phyloP scores from a whole-genome alignment of 192 early-diverging fungal species.

The Coemansia sp. region DNA sequence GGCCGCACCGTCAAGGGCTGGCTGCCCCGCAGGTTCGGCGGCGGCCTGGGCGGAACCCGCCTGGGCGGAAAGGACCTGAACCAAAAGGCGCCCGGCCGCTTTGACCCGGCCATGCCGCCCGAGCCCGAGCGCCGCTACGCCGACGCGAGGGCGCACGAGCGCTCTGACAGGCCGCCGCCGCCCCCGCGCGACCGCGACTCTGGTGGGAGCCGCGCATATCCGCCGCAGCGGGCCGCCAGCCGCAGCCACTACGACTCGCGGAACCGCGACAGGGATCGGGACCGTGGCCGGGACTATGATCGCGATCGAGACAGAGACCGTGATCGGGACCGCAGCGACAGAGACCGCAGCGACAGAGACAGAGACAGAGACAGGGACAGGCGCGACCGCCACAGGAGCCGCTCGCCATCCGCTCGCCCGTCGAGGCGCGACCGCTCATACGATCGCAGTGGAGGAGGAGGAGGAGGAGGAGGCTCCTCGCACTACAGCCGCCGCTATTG shows the following conservation, averaged over 20 bases:
- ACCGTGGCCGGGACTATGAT: background rate
- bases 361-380: conserved; percentile 15
- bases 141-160: conserved; percentile 10
- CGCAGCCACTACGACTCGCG: conserved; percentile 13
- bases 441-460: conserved; percentile 22
- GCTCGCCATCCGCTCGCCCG: conserved; percentile 41
- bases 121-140: conserved; percentile 11
- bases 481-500: conserved; percentile 33
- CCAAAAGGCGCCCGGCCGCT: conserved; percentile 44
- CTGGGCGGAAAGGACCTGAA: conserved; percentile 38
- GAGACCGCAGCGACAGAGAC: conserved; percentile 12
- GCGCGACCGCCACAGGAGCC: conserved; percentile 27
- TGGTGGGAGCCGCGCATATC: conserved; percentile 19
- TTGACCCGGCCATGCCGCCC: conserved; percentile 22
- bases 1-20: conserved; percentile 97
- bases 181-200: conserved; percentile 19
- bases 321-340: conserved; percentile 19
- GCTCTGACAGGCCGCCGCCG: background rate
- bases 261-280: conserved; percentile 14
- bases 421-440: conserved; percentile 49
- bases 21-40: conserved; percentile 66
- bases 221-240: conserved; percentile 8
- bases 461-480: conserved; percentile 16
- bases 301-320: conserved; percentile 10
- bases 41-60: conserved; percentile 52